phyloP scores from a whole-genome alignment of 148 eudicot species.

The Rhododendron kiyosumense region DNA sequence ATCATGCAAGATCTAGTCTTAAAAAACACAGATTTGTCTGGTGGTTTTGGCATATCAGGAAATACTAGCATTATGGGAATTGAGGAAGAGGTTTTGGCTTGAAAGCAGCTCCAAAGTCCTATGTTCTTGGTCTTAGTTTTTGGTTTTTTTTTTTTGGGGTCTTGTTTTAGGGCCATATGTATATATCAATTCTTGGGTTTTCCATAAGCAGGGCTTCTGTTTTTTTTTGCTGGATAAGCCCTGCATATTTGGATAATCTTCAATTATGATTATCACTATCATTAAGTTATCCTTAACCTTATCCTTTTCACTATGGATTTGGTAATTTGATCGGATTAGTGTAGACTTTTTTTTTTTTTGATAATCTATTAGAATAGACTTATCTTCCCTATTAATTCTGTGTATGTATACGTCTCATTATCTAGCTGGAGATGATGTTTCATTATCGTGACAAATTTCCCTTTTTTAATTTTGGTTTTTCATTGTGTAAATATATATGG shows the following conservation, averaged over 20 bases:
- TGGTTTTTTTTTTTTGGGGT: not conserved
- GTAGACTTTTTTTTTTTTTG: no score
- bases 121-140: not conserved
- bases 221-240: slow-evolving; percentile 20
- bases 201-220: slow-evolving; percentile 10
- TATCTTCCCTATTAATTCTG: not conserved
- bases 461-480: not conserved
- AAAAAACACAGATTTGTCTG: slow-evolving; percentile 19
- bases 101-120: slow-evolving; percentile 7
- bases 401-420: not conserved
- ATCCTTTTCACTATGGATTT: not conserved
- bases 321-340: not conserved
- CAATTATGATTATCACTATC: not conserved
- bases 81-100: slow-evolving; percentile 34
- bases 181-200: slow-evolving; percentile 1
- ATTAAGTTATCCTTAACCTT: not conserved
- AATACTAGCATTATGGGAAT: slow-evolving; percentile 7
- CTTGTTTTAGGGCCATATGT: not conserved
- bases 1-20: slow-evolving; percentile 38
- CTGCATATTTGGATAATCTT: not conserved
- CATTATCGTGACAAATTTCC: not conserved
- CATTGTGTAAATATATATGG: no score
- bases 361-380: not conserved
- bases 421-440: not conserved
- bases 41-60: slow-evolving; percentile 13